A percentile compares a stretch with the other conserved stretches of the same genome.
These are phyloP conservation scores for Astrothelium subdiscretum DNA, from an alignment of 495 filamentous ascomycete genomes.

Conservation along the genomic window DNA sequence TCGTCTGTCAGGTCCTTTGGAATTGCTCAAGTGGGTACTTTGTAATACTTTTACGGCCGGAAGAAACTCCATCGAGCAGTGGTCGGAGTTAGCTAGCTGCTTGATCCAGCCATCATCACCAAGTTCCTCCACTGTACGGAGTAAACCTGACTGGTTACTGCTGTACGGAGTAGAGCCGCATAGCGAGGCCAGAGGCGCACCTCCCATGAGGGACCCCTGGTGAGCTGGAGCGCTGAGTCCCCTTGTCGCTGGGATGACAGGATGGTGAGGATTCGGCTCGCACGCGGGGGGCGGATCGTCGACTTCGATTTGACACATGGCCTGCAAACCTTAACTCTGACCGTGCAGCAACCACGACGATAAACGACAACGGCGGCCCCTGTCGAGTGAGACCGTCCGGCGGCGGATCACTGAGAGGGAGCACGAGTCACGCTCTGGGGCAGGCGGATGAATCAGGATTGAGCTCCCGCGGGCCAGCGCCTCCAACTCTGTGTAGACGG, in stretches of 20 bases:
- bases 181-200: not conserved
- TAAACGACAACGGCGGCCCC: conserved; percentile 2
- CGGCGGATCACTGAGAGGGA: not conserved
- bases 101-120: not conserved
- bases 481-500: not conserved
- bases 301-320: conserved; percentile 3
- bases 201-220: not conserved
- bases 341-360: not conserved
- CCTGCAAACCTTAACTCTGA: not conserved
- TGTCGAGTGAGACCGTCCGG: not conserved
- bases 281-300: not conserved
- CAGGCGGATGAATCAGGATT: not conserved
- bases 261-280: conserved; percentile 1
- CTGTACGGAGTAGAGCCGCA: not conserved
- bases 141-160: too few species aligned
- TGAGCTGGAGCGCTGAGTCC: not conserved
- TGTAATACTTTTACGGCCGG: not conserved
- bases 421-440: not conserved
- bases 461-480: not conserved
- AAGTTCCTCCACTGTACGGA: too few species aligned
- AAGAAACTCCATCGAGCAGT: not conserved
- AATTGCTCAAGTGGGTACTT: too few species aligned
- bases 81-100: not conserved
- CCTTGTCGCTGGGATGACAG: not conserved
- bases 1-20: not conserved